Evolutionary conservation across 2,329 filamentous ascomycete species (phyloP).

Genomic region (Fusarium agapanthi): DNA sequence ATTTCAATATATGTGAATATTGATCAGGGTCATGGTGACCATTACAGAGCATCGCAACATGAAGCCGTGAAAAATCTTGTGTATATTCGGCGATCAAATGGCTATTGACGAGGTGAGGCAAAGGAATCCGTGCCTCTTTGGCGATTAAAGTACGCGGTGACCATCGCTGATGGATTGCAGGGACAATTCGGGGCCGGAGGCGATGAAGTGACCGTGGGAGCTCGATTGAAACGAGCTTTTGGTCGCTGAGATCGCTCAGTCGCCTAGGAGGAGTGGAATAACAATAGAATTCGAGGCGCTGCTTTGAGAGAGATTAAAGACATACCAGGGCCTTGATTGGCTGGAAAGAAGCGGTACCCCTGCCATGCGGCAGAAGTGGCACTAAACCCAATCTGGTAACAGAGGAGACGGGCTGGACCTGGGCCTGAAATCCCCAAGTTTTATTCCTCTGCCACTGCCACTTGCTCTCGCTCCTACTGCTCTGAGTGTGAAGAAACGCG

Average conservation of each 20-base stretch:
- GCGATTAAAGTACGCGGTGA: neutral
- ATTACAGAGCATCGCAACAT: constrained; percentile 12
- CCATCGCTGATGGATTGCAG: neutral
- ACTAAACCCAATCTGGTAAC: constrained; percentile 26
- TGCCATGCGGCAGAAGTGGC: constrained; percentile 13
- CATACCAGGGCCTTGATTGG: constrained; percentile 11
- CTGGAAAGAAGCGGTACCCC: constrained; percentile 1
- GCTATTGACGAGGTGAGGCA: neutral
- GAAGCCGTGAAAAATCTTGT: constrained; percentile 17
- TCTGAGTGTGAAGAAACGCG: constrained; percentile 29
- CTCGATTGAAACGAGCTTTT: constrained; percentile 25
- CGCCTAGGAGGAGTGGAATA: constrained; percentile 27
- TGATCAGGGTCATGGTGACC: constrained; percentile 5
- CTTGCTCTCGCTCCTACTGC: neutral
- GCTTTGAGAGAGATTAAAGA: constrained; percentile 14
- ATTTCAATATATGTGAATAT: neutral
- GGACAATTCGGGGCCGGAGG: constrained; percentile 16
- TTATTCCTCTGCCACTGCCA: constrained; percentile 1
- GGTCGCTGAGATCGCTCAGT: constrained; percentile 31
- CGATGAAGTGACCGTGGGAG: constrained; percentile 8
- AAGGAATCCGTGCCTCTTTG: neutral
- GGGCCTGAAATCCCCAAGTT: constrained; percentile 26
- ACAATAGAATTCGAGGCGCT: constrained; percentile 26
- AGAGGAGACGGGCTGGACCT: constrained; percentile 18
- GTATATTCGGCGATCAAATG: constrained; percentile 9